phyloP scores from a whole-genome alignment of 2,329 filamentous ascomycete genomes.

The Ophiostoma triangulosporum region DNA sequence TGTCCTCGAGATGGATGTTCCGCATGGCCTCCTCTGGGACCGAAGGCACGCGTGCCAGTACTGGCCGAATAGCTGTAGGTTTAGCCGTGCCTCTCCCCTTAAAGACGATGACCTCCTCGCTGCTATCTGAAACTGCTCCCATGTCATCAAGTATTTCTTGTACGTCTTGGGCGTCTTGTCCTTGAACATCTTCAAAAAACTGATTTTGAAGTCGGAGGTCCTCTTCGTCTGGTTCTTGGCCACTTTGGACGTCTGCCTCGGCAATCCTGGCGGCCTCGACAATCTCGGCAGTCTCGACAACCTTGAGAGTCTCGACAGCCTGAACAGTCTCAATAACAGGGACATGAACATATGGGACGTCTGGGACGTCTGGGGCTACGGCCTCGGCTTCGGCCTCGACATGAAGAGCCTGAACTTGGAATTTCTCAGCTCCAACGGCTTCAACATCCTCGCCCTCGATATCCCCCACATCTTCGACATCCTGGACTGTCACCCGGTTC shows the following conservation, averaged over 20 bases:
- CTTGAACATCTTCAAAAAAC: background rate
- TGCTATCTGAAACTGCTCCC: conserved; percentile 37
- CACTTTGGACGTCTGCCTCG: background rate
- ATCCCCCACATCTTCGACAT: background rate
- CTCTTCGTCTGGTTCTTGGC: background rate
- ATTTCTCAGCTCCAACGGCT: background rate
- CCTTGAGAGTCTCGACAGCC: background rate
- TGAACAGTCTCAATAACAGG: background rate
- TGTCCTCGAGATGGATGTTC: background rate
- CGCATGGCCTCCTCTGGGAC: background rate
- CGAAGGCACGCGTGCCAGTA: background rate
- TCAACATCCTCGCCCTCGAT: background rate
- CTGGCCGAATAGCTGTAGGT: background rate
- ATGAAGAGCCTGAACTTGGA: too few relatives aligned
- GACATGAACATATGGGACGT: background rate
- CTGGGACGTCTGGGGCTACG: background rate
- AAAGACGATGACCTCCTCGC: conserved; percentile 62
- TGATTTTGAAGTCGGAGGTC: background rate
- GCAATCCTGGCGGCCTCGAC: background rate
- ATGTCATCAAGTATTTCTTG: background rate
- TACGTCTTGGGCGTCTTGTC: background rate
- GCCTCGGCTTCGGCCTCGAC: background rate
- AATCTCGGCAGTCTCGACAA: background rate
- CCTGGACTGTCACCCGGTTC: background rate
- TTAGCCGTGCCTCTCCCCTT: conserved; percentile 19